These are phyloP conservation scores for Clonostachys solani DNA, from an alignment of 2,329 filamentous ascomycete species.

Conservation along the genomic window DNA sequence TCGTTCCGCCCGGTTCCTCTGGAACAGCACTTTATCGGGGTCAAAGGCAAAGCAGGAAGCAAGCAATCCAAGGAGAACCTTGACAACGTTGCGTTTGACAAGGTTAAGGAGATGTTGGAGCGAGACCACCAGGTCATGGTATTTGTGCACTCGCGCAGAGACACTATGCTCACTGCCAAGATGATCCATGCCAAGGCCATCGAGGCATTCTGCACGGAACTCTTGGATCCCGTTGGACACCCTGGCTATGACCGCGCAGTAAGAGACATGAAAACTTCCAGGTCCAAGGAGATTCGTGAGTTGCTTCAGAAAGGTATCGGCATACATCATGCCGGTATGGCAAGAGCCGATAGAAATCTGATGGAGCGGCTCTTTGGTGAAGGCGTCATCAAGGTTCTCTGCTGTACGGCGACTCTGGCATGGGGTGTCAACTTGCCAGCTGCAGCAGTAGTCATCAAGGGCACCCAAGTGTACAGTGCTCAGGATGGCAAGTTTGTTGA, in stretches of 20 bases:
- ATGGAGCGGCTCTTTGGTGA: conserved; percentile 89
- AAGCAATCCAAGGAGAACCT: conserved; percentile 85
- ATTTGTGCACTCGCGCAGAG: conserved; percentile 94
- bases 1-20: conserved; percentile 95
- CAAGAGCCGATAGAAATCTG: conserved; percentile 88
- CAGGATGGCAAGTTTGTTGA: conserved; percentile 97
- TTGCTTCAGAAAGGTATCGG: conserved; percentile 87
- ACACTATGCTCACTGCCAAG: conserved; percentile 84
- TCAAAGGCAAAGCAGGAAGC: conserved; percentile 82
- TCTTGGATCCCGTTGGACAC: conserved; percentile 79
- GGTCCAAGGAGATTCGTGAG: conserved; percentile 83
- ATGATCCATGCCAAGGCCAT: conserved; percentile 82
- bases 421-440: conserved; percentile 99
- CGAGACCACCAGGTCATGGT: conserved; percentile 98
- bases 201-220: conserved; percentile 72
- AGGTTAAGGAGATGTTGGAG: conserved; percentile 89
- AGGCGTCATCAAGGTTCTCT: conserved; percentile 93
- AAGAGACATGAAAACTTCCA: conserved; percentile 80
- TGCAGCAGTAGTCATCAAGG: conserved; percentile 95
- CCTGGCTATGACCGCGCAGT: conserved; percentile 76
- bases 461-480: conserved; percentile 93
- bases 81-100: conserved; percentile 84
- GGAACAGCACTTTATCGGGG: conserved; percentile 95
- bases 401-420: conserved; percentile 94
- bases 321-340: conserved; percentile 96